phyloP scores from a whole-genome alignment of 2,329 filamentous ascomycete species.

The Aspergillus fischeri region DNA sequence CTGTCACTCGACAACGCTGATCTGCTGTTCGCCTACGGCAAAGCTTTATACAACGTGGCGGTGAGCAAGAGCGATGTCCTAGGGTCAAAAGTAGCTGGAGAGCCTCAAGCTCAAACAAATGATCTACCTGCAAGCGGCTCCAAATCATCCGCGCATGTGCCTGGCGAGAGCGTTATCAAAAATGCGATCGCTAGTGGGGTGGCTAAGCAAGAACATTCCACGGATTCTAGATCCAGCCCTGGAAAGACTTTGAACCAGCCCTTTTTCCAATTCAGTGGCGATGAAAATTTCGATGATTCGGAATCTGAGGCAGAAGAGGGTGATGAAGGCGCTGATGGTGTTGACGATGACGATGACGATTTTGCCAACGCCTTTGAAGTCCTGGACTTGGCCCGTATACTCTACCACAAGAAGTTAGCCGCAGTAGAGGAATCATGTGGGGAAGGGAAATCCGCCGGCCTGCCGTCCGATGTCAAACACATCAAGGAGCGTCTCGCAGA shows the following conservation, averaged over 20 bases:
- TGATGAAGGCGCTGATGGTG: slow-evolving; percentile 43
- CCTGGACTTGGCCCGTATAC: slow-evolving; percentile 58
- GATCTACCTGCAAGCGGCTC: slow-evolving; percentile 40
- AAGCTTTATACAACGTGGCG: slow-evolving; percentile 88
- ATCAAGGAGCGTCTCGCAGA: slow-evolving; percentile 86
- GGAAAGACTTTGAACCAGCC: slow-evolving; percentile 47
- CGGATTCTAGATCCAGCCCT: slow-evolving; percentile 12
- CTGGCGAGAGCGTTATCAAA: slow-evolving; percentile 21
- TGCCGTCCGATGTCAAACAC: slow-evolving; percentile 47
- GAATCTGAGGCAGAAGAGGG: slow-evolving; percentile 53
- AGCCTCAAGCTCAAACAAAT: slow-evolving; percentile 53
- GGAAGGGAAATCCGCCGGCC: slow-evolving; percentile 47
- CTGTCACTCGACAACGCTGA: slow-evolving; percentile 87
- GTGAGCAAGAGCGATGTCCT: slow-evolving; percentile 93
- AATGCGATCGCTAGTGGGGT: slow-evolving; percentile 22
- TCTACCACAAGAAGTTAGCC: slow-evolving; percentile 55
- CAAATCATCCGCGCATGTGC: slow-evolving; percentile 21
- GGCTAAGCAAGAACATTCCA: slow-evolving; percentile 11
- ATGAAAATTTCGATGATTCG: slow-evolving; percentile 86
- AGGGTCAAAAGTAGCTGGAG: slow-evolving; percentile 68
- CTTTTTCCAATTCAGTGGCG: slow-evolving; percentile 86
- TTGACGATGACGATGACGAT: slow-evolving; percentile 61
- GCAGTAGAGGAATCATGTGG: slow-evolving; percentile 42
- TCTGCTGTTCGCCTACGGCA: slow-evolving; percentile 89
- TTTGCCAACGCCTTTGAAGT: slow-evolving; percentile 62